Conservation (phyloP, 139 green algal species). For the Microglena sp. region DNA sequence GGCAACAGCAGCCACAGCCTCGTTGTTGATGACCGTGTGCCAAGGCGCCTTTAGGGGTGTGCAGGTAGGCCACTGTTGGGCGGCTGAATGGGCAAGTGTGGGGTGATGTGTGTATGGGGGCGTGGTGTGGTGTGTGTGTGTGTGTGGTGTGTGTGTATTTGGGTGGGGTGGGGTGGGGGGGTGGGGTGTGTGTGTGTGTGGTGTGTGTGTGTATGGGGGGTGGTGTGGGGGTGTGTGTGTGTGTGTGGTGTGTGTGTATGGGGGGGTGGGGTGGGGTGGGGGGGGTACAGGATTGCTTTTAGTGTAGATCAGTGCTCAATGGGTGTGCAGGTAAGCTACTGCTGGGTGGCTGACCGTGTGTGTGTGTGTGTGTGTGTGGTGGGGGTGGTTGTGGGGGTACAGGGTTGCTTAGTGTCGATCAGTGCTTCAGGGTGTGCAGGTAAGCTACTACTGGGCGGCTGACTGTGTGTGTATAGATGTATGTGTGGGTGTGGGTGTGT, state of each 20-base stretch:
- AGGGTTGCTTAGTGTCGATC: neutral
- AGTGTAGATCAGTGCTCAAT: neutral
- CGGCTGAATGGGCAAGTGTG: too few relatives aligned
- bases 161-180: neutral
- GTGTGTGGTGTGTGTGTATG: neutral
- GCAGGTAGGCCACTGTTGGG: neutral
- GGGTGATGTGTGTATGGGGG: too few relatives aligned
- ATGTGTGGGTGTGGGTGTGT: neutral
- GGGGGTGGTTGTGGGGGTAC: neutral
- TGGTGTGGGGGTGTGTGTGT: neutral
- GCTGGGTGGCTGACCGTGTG: neutral
- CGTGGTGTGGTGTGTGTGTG: too few relatives aligned
- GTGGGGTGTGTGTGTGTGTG: neutral
- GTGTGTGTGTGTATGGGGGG: conserved; percentile 2
- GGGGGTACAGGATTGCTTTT: neutral
- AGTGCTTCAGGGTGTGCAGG: neutral
- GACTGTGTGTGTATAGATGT: neutral
- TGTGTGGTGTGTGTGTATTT: too few relatives aligned
- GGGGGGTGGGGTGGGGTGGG: too few relatives aligned
- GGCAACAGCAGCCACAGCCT: conserved; percentile 45
- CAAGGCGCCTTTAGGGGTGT: conserved; percentile 22
- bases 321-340: neutral
- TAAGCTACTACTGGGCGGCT: neutral
- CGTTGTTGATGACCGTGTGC: conserved; percentile 45
- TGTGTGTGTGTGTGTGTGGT: neutral